phyloP scores from a whole-genome alignment of 768 basidiomycete species.

The Xerocomus potaroensis region DNA sequence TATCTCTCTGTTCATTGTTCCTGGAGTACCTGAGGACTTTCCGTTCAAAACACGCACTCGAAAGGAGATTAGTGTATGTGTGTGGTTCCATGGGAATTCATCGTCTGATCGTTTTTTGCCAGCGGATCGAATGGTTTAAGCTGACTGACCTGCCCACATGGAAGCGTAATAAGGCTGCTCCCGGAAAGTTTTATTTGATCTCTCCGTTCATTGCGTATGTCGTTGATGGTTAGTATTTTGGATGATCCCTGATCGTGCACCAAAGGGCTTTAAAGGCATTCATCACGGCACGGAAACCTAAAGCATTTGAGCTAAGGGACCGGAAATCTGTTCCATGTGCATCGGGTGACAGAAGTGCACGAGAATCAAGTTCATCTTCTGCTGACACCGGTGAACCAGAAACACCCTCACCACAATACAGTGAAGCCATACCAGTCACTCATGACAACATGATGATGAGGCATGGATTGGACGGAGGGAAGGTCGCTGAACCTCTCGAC shows the following conservation, averaged over 20 bases:
- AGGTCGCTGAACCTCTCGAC: constrained; percentile 41
- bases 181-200: constrained; percentile 90
- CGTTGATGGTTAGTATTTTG: constrained; percentile 1
- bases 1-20: constrained; percentile 87
- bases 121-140: constrained; percentile 98
- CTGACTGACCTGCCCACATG: constrained; percentile 89
- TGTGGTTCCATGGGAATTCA: constrained; percentile 1
- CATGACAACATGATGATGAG: constrained; percentile 18
- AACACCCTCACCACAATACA: constrained; percentile 60
- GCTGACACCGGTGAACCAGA: constrained; percentile 57
- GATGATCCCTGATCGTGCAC: constrained; percentile 1
- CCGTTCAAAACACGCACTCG: constrained; percentile 90
- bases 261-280: constrained; percentile 51
- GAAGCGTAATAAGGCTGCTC: constrained; percentile 67
- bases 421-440: constrained; percentile 33
- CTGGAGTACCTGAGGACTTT: constrained; percentile 83
- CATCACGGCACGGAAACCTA: constrained; percentile 60
- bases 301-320: constrained; percentile 31
- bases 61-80: constrained; percentile 93
- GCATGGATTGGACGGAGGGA: constrained; percentile 34
- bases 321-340: constrained; percentile 32
- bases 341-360: constrained; percentile 35
- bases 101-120: constrained; percentile 9
- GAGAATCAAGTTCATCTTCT: constrained; percentile 67
- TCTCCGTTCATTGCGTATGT: constrained; percentile 86